Base-by-base conservation (phyloP, 176 grass and related monocot species). In the Triticum urartu region DNA sequence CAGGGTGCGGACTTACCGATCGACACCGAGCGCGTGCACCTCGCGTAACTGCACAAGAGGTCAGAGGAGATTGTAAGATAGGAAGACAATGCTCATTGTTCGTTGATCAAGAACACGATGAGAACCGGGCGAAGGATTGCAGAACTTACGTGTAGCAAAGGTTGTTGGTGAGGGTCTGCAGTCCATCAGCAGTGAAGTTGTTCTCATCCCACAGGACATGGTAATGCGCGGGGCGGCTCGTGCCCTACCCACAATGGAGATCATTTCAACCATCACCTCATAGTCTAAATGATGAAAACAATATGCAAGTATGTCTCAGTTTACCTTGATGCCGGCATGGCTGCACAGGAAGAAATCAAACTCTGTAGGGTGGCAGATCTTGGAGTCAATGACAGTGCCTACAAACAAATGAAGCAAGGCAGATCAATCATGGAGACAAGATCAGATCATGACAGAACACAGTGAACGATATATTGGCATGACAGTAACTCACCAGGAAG, bases 181-280 rank as follows among this genome's bases (percentile, higher is more conserved):
- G 60, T 11, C 59, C 85, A 81, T 95, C 95, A 13, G 95, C 91
- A 5, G 93, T 92, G 86, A 98, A 95, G 34, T 95, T 95, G 81
- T 98, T 98, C 58, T 98, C 95, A 38, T 98, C 93, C 95, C 95
- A 97, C 58, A 97, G 85, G 54, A 95, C 95, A 79, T 98, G 95
- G 74, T 98, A 98, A 64, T 98, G 95, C 26, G 95, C 93, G 40
- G 95, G 95, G 25, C 95, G 90, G 86, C 95, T 98, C 25, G 95
- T 98, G 39, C 95, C 95, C 91, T 96, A 34, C 3, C 11, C 2
- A 63, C 18, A 66, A 85, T 5, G 10, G 38, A 69, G 34, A 88
- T 85, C 24, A 52, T 74, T 61, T 35, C 0, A 60, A 70, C 7
- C 5, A 2, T 61, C 40, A 45, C 21, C 39, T 22, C 5, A 80